Base-by-base conservation (phyloP, 225 moss, liverwort and hornwort genomes). In the Sphagnum contortum region DNA sequence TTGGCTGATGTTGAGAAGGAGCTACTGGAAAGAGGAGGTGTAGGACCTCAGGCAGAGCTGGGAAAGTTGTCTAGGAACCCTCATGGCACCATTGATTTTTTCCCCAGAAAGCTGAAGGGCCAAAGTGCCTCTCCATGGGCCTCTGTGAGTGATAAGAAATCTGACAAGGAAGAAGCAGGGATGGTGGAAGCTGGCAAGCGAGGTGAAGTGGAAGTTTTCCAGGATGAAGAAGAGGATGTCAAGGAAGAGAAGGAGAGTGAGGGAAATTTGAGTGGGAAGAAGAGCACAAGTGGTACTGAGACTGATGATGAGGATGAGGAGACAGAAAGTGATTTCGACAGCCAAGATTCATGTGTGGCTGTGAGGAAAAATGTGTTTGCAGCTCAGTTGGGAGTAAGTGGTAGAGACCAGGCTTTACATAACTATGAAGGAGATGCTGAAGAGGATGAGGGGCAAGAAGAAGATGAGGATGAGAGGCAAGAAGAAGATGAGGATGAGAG, bases 1-100 rank as follows among this genome's bases (percentile, higher is more conserved):
- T 57, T 59, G 6, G 48, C 47, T 50, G 67, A 67, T 57, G 57
- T 67, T 9, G 67, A 57, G 58, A 48, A 58, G 48, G 58, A 67
- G 13, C 48, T 67, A 57, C 48, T 57, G 48, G 57, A 59, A 57
- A 67, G 67, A 59, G 48, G 29, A 55, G 55, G 66, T 66, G 55
- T 57, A 50, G 4, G 57, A n/a, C 59, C 57, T 3, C 67, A 57
- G 2, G 48, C 57, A 48, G 57, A 67, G 48, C 11, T 48, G 9
- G 47, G 29, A 12, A 57, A 59, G 13, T 59, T 44, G n/a, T 50
- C 64, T 12, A 12, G 49, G 44, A 13, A 29, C 7, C 58, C 47
- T 49, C 58, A 58, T 10, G 49, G 49, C 58, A 67, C 10, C 9
- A 46, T 4, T 45, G 61, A 47, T 3, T 45, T 61, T 61, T 46